Conservation (phyloP, 2,329 filamentous ascomycete species). For the Gaeumannomyces sp. region DNA sequence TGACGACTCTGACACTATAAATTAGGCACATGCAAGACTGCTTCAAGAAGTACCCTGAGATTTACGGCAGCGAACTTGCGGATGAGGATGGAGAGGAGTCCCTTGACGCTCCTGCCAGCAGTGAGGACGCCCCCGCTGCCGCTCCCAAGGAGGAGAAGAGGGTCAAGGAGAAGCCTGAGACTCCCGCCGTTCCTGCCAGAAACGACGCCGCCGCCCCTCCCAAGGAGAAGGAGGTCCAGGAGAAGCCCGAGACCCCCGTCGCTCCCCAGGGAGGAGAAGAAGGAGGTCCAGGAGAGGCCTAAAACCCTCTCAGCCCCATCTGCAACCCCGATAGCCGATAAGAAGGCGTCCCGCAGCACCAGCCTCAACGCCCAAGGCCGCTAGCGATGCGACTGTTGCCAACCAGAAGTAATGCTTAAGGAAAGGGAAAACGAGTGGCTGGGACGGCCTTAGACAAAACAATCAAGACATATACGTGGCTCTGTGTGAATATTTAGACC, state of each 20-base stretch:
- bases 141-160: not conserved
- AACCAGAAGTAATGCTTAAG: conserved; percentile 16
- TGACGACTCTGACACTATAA: not conserved
- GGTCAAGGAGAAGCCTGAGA: not conserved
- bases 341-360: not conserved
- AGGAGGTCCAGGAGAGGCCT: not conserved
- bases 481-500: not conserved
- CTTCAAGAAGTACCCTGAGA: conserved; percentile 85
- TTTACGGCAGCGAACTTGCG: conserved; percentile 84
- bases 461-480: not conserved
- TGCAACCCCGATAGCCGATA: not conserved
- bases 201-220: too few relatives aligned
- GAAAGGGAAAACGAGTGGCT: not conserved
- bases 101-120: not conserved
- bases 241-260: too few relatives aligned
- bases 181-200: too few relatives aligned
- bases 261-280: not conserved
- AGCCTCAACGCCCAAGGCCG: conserved; percentile 18
- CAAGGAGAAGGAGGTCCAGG: too few relatives aligned
- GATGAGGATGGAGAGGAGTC: conserved; percentile 55
- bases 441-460: not conserved
- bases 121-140: not conserved
- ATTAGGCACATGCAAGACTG: conserved; percentile 91
- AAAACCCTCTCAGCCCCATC: not conserved
- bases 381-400: conserved; percentile 25